These are phyloP conservation scores for Ogataea hybrid DNA, from an alignment of 1,139 yeast species.

Conservation along the genomic window DNA sequence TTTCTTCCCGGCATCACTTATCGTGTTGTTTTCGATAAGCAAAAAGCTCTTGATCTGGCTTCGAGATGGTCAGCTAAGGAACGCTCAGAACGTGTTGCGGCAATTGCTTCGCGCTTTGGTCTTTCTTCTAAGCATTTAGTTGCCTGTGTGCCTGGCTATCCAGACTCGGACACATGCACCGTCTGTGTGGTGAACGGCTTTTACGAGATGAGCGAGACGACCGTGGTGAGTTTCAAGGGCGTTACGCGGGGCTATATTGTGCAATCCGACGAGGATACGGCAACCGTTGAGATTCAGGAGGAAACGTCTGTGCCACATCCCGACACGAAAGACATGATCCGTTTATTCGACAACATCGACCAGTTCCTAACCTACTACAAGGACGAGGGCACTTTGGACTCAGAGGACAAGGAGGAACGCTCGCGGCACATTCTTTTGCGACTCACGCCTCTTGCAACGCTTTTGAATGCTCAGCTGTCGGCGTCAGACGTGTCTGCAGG, in stretches of 20 bases:
- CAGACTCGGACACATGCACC: slow-evolving; percentile 37
- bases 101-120: slow-evolving; percentile 1
- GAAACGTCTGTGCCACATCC: neutral
- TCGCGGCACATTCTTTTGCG: slow-evolving; percentile 41
- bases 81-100: slow-evolving; percentile 1
- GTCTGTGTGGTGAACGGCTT: slow-evolving; percentile 50
- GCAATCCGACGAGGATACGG: slow-evolving; percentile 25
- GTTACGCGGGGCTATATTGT: slow-evolving; percentile 46
- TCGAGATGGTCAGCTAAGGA: slow-evolving; percentile 14
- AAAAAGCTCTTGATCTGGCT: slow-evolving; percentile 49
- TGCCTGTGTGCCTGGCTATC: slow-evolving; percentile 38
- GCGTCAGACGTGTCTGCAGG: slow-evolving; percentile 20
- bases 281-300: slow-evolving; percentile 21
- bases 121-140: slow-evolving; percentile 40
- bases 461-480: slow-evolving; percentile 48
- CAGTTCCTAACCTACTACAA: slow-evolving; percentile 44
- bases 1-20: slow-evolving; percentile 62
- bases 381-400: slow-evolving; percentile 18
- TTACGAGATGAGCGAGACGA: slow-evolving; percentile 43
- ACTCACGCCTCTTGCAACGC: slow-evolving; percentile 60
- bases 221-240: slow-evolving; percentile 54
- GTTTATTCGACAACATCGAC: slow-evolving; percentile 42
- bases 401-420: slow-evolving; percentile 12
- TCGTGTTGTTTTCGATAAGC: slow-evolving; percentile 49
- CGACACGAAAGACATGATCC: neutral